Conservation (phyloP, 306 rosid species). For the Lupinus albus region DNA sequence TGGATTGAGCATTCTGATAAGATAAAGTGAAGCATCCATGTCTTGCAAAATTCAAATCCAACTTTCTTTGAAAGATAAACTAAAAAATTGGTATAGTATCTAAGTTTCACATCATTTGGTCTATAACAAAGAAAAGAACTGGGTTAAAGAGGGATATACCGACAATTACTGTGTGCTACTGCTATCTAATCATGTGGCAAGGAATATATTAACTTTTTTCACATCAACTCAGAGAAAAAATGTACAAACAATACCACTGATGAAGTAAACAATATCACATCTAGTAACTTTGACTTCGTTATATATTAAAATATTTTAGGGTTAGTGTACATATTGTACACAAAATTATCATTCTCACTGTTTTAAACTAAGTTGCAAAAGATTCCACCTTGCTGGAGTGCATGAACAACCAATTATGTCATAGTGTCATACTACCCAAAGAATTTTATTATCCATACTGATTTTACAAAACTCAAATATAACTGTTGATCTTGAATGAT, state of each 20-base stretch:
- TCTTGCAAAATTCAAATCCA: constrained; percentile 19
- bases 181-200: constrained; percentile 13
- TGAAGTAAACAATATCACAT: not conserved
- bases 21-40: constrained; percentile 38
- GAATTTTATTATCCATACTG: no score
- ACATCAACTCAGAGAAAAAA: constrained; percentile 20
- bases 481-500: no score
- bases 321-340: no score
- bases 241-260: not conserved
- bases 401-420: not conserved
- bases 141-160: constrained; percentile 53
- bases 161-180: constrained; percentile 39
- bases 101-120: constrained; percentile 19
- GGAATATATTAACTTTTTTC: constrained; percentile 1
- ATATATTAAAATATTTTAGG: not conserved
- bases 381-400: not conserved
- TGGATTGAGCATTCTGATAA: constrained; percentile 28
- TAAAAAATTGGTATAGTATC: not conserved
- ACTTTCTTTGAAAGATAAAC: not conserved
- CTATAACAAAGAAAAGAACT: not conserved
- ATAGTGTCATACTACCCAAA: no score
- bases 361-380: no score
- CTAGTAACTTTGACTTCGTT: constrained; percentile 2
- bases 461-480: no score
- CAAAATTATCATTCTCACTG: constrained; percentile 1